Evolutionary conservation across 1,284 basidiomycete genomes (phyloP).

Genomic region (Cutaneotrichosporon cutaneum): DNA sequence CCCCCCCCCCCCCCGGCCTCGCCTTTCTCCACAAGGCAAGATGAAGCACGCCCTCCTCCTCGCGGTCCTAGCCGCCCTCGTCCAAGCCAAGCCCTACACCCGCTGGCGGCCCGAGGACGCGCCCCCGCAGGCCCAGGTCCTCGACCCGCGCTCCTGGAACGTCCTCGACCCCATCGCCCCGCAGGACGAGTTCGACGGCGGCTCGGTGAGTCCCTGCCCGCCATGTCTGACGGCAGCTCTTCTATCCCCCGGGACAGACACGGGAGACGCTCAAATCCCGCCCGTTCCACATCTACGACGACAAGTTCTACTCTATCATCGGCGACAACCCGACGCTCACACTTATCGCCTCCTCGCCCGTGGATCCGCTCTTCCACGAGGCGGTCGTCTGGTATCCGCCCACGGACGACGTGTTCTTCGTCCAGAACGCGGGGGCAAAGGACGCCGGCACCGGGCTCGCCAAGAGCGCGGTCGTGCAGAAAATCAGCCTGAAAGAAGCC

Average conservation of each 20-base stretch:
- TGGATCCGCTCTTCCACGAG: slow-evolving; percentile 69
- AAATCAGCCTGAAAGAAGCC: slow-evolving; percentile 46
- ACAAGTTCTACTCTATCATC: slow-evolving; percentile 62
- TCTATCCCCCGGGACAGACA: slow-evolving; percentile 40
- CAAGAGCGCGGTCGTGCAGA: slow-evolving; percentile 56
- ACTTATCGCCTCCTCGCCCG: slow-evolving; percentile 57
- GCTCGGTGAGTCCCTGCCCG: slow-evolving; percentile 29
- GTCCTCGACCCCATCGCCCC: slow-evolving; percentile 35
- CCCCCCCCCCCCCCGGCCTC: background rate
- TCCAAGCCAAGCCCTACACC: background rate
- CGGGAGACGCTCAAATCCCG: slow-evolving; percentile 29
- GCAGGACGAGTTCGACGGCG: slow-evolving; percentile 29
- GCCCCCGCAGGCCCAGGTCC: slow-evolving; percentile 38
- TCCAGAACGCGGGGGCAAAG: slow-evolving; percentile 56
- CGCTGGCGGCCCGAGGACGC: slow-evolving; percentile 17
- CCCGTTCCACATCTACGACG: slow-evolving; percentile 67
- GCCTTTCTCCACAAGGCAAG: background rate
- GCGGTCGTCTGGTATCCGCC: slow-evolving; percentile 64
- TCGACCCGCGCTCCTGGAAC: slow-evolving; percentile 35
- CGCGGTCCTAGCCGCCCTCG: background rate
- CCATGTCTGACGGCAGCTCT: slow-evolving; percentile 29
- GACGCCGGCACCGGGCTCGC: slow-evolving; percentile 53
- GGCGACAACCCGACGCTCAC: slow-evolving; percentile 62
- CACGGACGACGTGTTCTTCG: slow-evolving; percentile 62
- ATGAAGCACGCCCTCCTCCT: background rate